Percentiles rank a stretch among this genome's conserved stretches.
These are phyloP conservation scores for Geosmithia flava DNA, from an alignment of 2,329 filamentous ascomycete species.

Conservation along the genomic window DNA sequence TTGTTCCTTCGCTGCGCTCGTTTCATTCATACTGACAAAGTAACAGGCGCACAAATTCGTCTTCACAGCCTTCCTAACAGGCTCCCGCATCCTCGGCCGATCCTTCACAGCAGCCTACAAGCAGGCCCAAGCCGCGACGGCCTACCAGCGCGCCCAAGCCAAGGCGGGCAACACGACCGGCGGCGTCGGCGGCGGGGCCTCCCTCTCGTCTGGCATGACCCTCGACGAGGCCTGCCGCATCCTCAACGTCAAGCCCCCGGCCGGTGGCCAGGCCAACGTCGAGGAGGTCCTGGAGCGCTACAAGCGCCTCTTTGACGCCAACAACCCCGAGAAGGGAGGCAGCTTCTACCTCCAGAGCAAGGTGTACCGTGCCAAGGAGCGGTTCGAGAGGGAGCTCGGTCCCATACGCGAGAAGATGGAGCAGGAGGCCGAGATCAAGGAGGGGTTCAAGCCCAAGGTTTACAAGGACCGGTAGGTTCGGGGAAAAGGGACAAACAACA, in stretches of 20 bases:
- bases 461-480: constrained; percentile 64
- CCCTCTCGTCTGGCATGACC: constrained; percentile 60
- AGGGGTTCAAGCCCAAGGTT: constrained; percentile 89
- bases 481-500: neutral
- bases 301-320: constrained; percentile 88
- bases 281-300: constrained; percentile 76
- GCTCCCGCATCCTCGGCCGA: constrained; percentile 81
- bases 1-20: neutral
- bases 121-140: constrained; percentile 78
- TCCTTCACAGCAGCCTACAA: constrained; percentile 92
- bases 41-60: constrained; percentile 73
- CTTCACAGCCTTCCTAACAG: constrained; percentile 84
- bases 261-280: constrained; percentile 60
- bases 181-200: constrained; percentile 39
- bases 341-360: constrained; percentile 99
- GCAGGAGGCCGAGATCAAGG: constrained; percentile 65
- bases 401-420: constrained; percentile 58
- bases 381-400: constrained; percentile 77
- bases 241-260: constrained; percentile 82
- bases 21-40: too few relatives aligned
- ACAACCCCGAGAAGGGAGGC: constrained; percentile 89
- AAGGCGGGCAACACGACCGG: constrained; percentile 43
- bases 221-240: constrained; percentile 97
- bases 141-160: constrained; percentile 64
- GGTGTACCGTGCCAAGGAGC: constrained; percentile 77